Evolutionary conservation across 176 grass and related monocot genomes (phyloP).

Genomic region (Aegilops bicornis): DNA sequence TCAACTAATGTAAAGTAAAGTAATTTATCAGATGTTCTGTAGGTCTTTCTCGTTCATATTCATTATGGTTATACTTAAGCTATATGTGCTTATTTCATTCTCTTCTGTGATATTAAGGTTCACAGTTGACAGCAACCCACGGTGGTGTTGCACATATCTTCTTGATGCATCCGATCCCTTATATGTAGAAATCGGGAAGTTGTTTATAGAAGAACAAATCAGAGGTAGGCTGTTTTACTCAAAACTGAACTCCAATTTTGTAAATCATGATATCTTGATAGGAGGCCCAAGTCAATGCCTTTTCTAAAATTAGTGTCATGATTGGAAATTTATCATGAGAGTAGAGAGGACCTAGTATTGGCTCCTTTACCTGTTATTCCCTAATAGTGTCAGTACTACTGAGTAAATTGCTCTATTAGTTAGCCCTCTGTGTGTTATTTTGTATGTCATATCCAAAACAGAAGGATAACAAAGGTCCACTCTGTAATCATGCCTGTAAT

Average conservation of each 20-base stretch:
- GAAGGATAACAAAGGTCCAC: background rate
- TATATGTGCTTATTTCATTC: conserved; percentile 12
- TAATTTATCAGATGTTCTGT: background rate
- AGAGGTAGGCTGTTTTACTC: conserved; percentile 45
- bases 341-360: background rate
- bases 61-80: background rate
- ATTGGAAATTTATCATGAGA: background rate
- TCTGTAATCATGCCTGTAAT: background rate
- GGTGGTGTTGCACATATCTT: conserved; percentile 81
- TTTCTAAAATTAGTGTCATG: background rate
- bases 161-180: conserved; percentile 82
- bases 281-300: background rate
- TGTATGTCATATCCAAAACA: background rate
- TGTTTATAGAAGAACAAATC: conserved; percentile 70
- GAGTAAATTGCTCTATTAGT: conserved; percentile 1
- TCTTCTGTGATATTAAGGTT: conserved; percentile 58
- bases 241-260: background rate
- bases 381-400: background rate
- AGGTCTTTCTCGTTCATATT: background rate
- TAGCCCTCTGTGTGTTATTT: background rate
- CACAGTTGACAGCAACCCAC: conserved; percentile 70
- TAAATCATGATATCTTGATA: background rate
- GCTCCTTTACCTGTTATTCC: background rate
- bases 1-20: conserved; percentile 1
- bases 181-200: conserved; percentile 68